A percentile compares a stretch with the other conserved stretches of the same genome.
phyloP scores from a whole-genome alignment of 2,329 filamentous ascomycete species.

The Microsporum ferrugineum region DNA sequence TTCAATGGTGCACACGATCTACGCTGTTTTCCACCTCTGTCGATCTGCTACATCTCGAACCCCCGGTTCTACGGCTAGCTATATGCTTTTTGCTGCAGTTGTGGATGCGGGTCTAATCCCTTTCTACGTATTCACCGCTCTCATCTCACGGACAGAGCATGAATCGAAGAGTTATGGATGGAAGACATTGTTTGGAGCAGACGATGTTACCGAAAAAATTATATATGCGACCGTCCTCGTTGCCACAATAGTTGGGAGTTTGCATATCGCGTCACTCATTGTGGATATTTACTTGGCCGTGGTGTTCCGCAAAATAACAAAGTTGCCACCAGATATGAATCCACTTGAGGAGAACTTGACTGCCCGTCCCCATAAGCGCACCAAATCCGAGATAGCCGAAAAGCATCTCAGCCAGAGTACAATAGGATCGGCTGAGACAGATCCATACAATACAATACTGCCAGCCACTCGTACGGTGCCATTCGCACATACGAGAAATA shows the following conservation, averaged over 20 bases:
- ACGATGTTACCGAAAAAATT: conserved; percentile 47
- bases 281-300: conserved; percentile 65
- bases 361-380: conserved; percentile 62
- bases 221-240: conserved; percentile 57
- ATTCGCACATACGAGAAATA: conserved; percentile 65
- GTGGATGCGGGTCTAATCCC: conserved; percentile 58
- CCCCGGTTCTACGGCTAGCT: conserved; percentile 71
- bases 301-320: conserved; percentile 70
- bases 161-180: conserved; percentile 42
- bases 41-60: conserved; percentile 59
- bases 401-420: conserved; percentile 50
- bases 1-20: conserved; percentile 58
- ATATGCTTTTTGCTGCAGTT: conserved; percentile 71
- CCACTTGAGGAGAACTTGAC: conserved; percentile 80
- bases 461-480: conserved; percentile 47
- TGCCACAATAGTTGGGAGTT: conserved; percentile 49
- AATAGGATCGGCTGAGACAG: conserved; percentile 28
- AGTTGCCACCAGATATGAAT: conserved; percentile 87
- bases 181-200: conserved; percentile 54
- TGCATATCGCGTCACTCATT: conserved; percentile 60
- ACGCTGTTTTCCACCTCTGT: conserved; percentile 69
- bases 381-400: conserved; percentile 50
- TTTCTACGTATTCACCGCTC: conserved; percentile 50
- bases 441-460: conserved; percentile 27
- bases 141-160: conserved; percentile 44